Percentiles rank a stretch among this genome's conserved stretches.
These are phyloP conservation scores for Amanita pallidorosea DNA, from an alignment of 768 basidiomycete genomes.

Conservation along the genomic window DNA sequence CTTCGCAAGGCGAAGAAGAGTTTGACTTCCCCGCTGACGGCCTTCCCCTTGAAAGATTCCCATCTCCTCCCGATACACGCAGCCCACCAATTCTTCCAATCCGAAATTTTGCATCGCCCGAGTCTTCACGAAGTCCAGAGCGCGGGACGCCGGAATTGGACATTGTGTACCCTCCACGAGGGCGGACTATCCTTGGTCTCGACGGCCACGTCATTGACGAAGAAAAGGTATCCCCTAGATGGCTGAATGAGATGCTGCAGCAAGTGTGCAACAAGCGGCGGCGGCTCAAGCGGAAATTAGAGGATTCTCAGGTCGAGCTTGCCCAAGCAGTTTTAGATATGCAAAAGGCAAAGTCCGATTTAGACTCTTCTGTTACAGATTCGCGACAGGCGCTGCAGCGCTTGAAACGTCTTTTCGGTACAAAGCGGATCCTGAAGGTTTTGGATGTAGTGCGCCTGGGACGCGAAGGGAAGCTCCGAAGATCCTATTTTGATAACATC, in stretches of 20 bases:
- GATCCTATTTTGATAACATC: background rate
- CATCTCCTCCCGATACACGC: background rate
- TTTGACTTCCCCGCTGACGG: background rate
- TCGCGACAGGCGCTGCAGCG: background rate
- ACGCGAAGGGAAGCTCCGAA: background rate
- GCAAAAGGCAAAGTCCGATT: slow-evolving; percentile 3
- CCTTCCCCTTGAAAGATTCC: background rate
- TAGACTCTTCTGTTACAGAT: background rate
- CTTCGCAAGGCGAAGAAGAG: background rate
- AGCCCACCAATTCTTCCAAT: background rate
- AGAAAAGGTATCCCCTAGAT: background rate
- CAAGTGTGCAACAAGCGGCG: background rate
- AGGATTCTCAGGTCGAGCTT: slow-evolving; percentile 1
- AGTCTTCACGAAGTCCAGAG: background rate
- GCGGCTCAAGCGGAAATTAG: background rate
- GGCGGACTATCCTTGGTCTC: background rate
- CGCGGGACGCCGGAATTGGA: background rate
- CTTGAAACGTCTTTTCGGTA: background rate
- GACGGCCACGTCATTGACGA: background rate
- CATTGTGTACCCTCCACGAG: slow-evolving; percentile 1
- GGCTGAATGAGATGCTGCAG: slow-evolving; percentile 2
- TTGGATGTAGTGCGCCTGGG: background rate
- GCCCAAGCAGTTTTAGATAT: background rate
- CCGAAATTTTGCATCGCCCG: background rate
- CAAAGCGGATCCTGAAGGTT: background rate